Evolutionary conservation across 2,329 filamentous ascomycete genomes (phyloP).

Genomic region (Clarireedia monteithiana): DNA sequence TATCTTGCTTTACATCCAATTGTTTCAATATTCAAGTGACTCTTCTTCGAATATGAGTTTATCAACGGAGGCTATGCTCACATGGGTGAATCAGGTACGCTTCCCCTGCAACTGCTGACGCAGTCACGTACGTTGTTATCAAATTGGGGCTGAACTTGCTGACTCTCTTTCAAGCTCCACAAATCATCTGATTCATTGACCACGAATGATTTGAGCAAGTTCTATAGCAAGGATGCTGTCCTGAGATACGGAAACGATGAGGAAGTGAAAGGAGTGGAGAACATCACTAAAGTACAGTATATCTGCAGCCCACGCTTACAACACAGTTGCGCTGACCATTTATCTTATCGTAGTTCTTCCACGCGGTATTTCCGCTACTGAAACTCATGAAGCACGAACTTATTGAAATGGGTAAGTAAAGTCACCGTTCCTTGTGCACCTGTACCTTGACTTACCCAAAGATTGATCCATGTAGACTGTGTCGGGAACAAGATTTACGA

Average conservation of each 20-base stretch:
- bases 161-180: neutral
- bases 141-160: neutral
- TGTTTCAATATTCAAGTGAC: neutral
- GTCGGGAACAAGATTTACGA: conserved; percentile 10
- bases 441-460: no score
- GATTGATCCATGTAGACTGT: neutral
- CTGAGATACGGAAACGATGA: conserved; percentile 1
- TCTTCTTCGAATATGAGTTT: neutral
- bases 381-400: neutral
- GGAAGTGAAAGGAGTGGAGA: neutral
- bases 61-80: neutral
- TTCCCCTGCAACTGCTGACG: neutral
- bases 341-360: neutral
- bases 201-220: conserved; percentile 6
- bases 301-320: neutral
- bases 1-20: no score
- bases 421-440: no score
- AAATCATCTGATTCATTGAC: conserved; percentile 5
- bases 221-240: conserved; percentile 9
- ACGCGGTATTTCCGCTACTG: neutral
- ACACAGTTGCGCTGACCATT: no score
- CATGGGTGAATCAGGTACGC: neutral
- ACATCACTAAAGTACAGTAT: neutral
- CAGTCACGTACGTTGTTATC: no score
- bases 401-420: neutral